Evolutionary conservation across 2,329 filamentous ascomycete species (phyloP).

Genomic region (Neopestalotiopsis sp.): DNA sequence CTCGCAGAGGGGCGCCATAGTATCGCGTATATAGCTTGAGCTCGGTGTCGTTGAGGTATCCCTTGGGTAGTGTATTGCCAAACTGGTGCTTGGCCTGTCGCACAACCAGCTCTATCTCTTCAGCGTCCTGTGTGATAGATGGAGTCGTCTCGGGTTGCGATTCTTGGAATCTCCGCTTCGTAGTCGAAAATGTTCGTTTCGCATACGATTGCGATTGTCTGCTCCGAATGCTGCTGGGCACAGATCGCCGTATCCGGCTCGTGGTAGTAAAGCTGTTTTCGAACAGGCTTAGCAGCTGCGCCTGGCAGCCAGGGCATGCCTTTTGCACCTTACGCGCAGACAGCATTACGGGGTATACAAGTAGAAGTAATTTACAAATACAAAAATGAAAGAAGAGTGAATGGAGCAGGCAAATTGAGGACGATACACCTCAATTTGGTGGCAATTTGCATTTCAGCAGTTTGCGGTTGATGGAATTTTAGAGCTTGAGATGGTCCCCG

Average conservation of each 20-base stretch:
- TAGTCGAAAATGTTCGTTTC: slow-evolving; percentile 29
- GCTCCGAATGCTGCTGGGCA: slow-evolving; percentile 21
- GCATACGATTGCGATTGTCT: background rate
- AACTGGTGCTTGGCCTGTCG: slow-evolving; percentile 76
- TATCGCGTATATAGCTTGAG: slow-evolving; percentile 77
- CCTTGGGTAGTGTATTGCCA: slow-evolving; percentile 76
- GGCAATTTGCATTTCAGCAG: slow-evolving; percentile 6
- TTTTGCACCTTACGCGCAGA: slow-evolving; percentile 42
- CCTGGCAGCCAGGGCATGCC: slow-evolving; percentile 43
- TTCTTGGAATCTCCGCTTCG: slow-evolving; percentile 26
- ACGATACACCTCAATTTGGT: background rate
- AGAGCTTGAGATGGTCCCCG: background rate
- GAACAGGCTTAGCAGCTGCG: slow-evolving; percentile 41
- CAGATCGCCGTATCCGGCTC: slow-evolving; percentile 22
- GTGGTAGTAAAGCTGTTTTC: slow-evolving; percentile 38
- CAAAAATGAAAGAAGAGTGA: background rate
- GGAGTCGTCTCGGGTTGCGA: slow-evolving; percentile 20
- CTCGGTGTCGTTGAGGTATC: slow-evolving; percentile 72
- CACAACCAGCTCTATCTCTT: slow-evolving; percentile 66
- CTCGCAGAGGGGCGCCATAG: slow-evolving; percentile 76
- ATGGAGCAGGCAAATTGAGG: background rate
- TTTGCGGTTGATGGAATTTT: background rate
- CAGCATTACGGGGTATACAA: slow-evolving; percentile 34
- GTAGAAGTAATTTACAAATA: background rate
- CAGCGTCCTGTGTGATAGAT: slow-evolving; percentile 19